Base-by-base conservation (phyloP, 2,329 filamentous ascomycete species). In the Fusarium marasasianum region DNA sequence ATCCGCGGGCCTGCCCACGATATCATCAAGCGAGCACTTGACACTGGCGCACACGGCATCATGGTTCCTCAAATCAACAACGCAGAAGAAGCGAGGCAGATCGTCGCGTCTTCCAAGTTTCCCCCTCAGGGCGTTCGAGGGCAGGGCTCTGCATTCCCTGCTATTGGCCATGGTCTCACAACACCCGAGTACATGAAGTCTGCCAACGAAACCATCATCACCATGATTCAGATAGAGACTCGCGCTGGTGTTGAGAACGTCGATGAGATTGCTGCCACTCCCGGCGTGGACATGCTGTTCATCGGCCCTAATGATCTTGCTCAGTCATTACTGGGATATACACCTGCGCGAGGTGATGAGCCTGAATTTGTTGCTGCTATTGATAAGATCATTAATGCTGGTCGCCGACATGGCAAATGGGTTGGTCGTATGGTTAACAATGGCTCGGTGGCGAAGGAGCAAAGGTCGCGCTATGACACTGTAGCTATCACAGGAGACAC, bases 371-470 rank as follows among this genome's bases (percentile, higher is more conserved):
- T 84, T 13, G 79, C 76, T 63, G 86, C 86, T 5, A 78, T 88
- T 35, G 81, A 86, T 45, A 86, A 83, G 75, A 83, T 87, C 37
- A 81, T 85, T 7, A 76, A 80, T 31, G 84, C 87, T 14, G 87
- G 83, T 1, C 77, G 81, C 45, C 85, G 82, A 73, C 80, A 88
- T 71, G 86, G 86, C 8, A 89, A 89, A 78, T 87, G 85, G 86
- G 82, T 83, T 8, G 86, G 81, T 1, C 82, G 85, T 5, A 82
- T 88, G 81, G 82, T 84, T 2, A 86, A 87, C 66, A 82, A 87
- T 74, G 84, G 84, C 53, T 76, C 77, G 6, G 68, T 76, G 56
- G 82, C 82, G 9, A 87, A 86, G 80, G 80, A 84, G 68, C 81
- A 76, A 12, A 77, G 78, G 51, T 63, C 78, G 37, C 76, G 53